Conservation (phyloP, 139 green algal species). For the Tetradesmus obliquus region DNA sequence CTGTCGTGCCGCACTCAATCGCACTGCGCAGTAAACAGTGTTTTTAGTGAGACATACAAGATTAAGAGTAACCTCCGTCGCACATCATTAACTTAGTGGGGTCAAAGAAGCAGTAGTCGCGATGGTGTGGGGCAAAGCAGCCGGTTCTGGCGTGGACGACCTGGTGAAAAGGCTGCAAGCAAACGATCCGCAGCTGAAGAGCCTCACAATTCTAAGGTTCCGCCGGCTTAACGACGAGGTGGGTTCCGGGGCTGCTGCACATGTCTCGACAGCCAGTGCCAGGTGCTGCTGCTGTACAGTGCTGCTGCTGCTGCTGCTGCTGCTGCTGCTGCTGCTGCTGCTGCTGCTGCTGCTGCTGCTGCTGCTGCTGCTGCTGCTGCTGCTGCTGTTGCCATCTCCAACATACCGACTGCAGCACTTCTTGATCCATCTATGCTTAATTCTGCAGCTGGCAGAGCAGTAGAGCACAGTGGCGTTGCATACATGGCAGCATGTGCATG, state of each 20-base stretch:
- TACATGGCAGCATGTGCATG: too few species aligned
- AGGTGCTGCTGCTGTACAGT: background rate
- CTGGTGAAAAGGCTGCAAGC: constrained; percentile 29
- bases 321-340: background rate
- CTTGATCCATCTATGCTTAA: too few species aligned
- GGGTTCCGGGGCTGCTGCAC: background rate
- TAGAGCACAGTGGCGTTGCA: too few species aligned
- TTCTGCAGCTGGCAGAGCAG: too few species aligned
- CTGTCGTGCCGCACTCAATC: too few species aligned
- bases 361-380: background rate
- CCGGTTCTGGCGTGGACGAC: constrained; percentile 43
- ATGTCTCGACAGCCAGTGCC: background rate
- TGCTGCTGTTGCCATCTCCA: too few species aligned
- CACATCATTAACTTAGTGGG: background rate
- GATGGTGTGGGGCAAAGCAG: constrained; percentile 56
- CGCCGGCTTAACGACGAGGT: constrained; percentile 43
- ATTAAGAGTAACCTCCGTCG: too few species aligned
- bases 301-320: background rate
- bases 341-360: background rate
- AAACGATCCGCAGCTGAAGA: constrained; percentile 53
- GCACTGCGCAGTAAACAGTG: too few species aligned
- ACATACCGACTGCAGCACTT: too few species aligned
- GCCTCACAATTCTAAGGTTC: constrained; percentile 51
- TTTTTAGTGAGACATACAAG: too few species aligned
- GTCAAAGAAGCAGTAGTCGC: too few species aligned